phyloP scores from a whole-genome alignment of 2,329 filamentous ascomycete species.

The Cladorrhinum sp. region DNA sequence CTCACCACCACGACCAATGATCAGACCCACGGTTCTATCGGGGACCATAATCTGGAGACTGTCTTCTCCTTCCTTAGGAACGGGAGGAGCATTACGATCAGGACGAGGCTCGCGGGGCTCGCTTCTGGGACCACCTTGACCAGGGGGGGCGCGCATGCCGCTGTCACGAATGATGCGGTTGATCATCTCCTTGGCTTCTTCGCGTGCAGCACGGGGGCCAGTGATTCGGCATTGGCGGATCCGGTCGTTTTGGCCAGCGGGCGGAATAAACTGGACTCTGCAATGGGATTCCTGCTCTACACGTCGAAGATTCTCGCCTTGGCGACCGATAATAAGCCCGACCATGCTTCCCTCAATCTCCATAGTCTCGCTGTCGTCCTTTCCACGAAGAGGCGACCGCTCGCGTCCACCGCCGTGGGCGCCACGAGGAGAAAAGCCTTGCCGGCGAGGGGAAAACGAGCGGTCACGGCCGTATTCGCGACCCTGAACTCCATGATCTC shows the following conservation, averaged over 20 bases:
- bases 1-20: conserved; percentile 90
- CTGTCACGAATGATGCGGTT: conserved; percentile 86
- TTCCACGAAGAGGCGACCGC: conserved; percentile 67
- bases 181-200: conserved; percentile 78
- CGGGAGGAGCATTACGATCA: conserved; percentile 33
- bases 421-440: conserved; percentile 58
- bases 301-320: conserved; percentile 82
- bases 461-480: conserved; percentile 62
- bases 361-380: conserved; percentile 76
- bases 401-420: conserved; percentile 54
- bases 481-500: conserved; percentile 52
- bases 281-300: conserved; percentile 81
- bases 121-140: conserved; percentile 33
- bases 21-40: conserved; percentile 86
- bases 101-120: not conserved
- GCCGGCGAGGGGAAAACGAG: conserved; percentile 60
- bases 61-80: conserved; percentile 74
- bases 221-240: conserved; percentile 84
- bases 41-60: conserved; percentile 93
- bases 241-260: conserved; percentile 66
- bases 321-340: conserved; percentile 84
- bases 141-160: conserved; percentile 53
- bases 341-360: conserved; percentile 84
- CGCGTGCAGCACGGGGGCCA: conserved; percentile 67
- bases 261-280: conserved; percentile 82